Percentiles rank a stretch among this genome's conserved stretches.
These are phyloP conservation scores for Delphinella strobiligena DNA, from an alignment of 2,329 filamentous ascomycete genomes.

Conservation along the genomic window DNA sequence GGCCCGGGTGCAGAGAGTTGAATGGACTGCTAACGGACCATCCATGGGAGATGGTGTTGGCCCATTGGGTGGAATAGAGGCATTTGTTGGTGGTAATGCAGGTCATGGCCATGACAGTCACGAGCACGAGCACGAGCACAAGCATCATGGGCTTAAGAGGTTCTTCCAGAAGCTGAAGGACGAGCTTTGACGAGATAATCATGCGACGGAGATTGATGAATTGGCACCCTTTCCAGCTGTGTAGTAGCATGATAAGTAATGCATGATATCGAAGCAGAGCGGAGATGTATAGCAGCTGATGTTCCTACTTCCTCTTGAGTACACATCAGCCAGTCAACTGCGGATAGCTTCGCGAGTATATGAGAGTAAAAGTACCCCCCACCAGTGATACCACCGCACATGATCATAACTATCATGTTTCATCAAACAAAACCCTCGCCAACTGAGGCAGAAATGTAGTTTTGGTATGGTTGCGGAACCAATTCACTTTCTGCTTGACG, in stretches of 20 bases:
- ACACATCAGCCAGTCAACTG: neutral
- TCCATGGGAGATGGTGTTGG: slow-evolving; percentile 31
- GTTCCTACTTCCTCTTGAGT: neutral
- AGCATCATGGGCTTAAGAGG: slow-evolving; percentile 7
- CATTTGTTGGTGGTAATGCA: slow-evolving; percentile 2
- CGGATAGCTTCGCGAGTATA: neutral
- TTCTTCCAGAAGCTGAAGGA: slow-evolving; percentile 9
- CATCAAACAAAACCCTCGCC: too few relatives aligned
- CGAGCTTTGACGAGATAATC: slow-evolving; percentile 1
- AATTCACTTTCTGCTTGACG: too few relatives aligned
- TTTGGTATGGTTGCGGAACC: too few relatives aligned
- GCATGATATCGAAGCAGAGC: neutral
- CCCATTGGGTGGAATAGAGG: slow-evolving; percentile 14
- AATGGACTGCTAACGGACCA: slow-evolving; percentile 23
- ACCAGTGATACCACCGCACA: neutral
- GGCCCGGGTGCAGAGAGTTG: slow-evolving; percentile 32
- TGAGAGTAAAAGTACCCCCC: neutral
- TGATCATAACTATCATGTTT: neutral
- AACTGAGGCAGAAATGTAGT: too few relatives aligned
- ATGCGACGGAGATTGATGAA: neutral
- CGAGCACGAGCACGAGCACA: slow-evolving; percentile 2
- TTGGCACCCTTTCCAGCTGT: neutral
- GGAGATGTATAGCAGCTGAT: too few relatives aligned
- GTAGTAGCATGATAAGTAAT: neutral
- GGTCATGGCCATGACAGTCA: neutral